A percentile compares a stretch with the other conserved stretches of the same genome.
Evolutionary conservation across 2,329 filamentous ascomycete species (phyloP).

Genomic region (Exophiala viscosa): DNA sequence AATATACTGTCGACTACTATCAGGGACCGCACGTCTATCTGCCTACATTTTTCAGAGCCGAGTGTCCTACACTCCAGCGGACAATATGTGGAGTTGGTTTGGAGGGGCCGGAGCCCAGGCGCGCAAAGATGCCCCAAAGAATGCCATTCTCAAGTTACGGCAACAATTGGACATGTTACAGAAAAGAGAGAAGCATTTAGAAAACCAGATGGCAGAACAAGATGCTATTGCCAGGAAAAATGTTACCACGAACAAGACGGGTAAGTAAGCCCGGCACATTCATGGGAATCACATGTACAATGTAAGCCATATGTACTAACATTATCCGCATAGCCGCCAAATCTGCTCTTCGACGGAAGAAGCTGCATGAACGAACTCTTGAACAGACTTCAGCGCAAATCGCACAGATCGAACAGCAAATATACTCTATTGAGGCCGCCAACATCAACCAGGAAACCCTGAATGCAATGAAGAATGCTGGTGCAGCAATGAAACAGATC

Average conservation of each 20-base stretch:
- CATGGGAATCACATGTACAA: not conserved
- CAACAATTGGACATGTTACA: constrained; percentile 95
- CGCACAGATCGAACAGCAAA: constrained; percentile 87
- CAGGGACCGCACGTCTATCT: no score
- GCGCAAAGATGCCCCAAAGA: constrained; percentile 92
- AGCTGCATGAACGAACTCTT: constrained; percentile 84
- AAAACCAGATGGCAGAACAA: constrained; percentile 90
- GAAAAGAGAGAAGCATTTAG: constrained; percentile 88
- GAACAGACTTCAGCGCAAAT: constrained; percentile 90
- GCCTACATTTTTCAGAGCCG: not conserved
- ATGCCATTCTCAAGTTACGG: constrained; percentile 85
- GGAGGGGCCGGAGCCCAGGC: constrained; percentile 77
- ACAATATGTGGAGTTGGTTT: constrained; percentile 79
- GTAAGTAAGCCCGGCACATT: constrained; percentile 51
- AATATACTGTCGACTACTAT: not conserved
- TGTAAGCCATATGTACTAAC: not conserved
- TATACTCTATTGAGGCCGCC: constrained; percentile 93
- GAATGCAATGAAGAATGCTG: constrained; percentile 86
- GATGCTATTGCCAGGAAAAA: constrained; percentile 85
- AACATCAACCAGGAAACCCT: constrained; percentile 99
- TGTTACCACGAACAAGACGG: constrained; percentile 81
- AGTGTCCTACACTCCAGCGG: not conserved
- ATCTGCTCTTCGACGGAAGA: constrained; percentile 87
- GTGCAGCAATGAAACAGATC: constrained; percentile 87
- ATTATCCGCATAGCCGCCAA: constrained; percentile 66